Conservation (phyloP, 805 yeast genomes). For the Candida koratica region DNA sequence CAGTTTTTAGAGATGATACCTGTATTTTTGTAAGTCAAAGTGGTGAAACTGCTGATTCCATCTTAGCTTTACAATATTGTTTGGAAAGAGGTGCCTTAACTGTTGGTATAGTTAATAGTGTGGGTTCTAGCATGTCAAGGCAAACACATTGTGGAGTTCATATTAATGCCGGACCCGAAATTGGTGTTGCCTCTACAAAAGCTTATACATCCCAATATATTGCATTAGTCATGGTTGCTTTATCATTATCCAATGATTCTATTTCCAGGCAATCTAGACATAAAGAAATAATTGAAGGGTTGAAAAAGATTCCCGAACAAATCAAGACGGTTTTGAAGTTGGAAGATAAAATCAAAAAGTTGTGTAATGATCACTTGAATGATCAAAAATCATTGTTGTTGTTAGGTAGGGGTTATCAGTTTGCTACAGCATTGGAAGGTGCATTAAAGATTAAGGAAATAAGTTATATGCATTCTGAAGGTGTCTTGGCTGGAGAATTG, state of each 20-base stretch:
- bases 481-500: slow-evolving; percentile 97
- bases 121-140: slow-evolving; percentile 95
- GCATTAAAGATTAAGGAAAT: slow-evolving; percentile 97
- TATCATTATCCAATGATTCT: slow-evolving; percentile 90
- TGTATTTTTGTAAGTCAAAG: slow-evolving; percentile 97
- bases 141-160: slow-evolving; percentile 99
- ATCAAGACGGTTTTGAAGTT: slow-evolving; percentile 71
- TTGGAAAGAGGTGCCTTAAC: slow-evolving; percentile 95
- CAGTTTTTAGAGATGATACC: slow-evolving; percentile 98
- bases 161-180: slow-evolving; percentile 98
- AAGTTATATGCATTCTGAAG: slow-evolving; percentile 98
- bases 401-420: slow-evolving; percentile 96
- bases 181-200: slow-evolving; percentile 98
- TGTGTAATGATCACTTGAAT: slow-evolving; percentile 70
- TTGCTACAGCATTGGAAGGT: slow-evolving; percentile 96
- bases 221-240: slow-evolving; percentile 94
- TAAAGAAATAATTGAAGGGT: slow-evolving; percentile 78
- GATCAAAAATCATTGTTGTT: slow-evolving; percentile 82
- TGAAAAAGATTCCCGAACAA: slow-evolving; percentile 79
- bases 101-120: slow-evolving; percentile 95
- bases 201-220: slow-evolving; percentile 98
- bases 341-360: slow-evolving; percentile 66
- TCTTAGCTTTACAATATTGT: slow-evolving; percentile 92
- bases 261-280: slow-evolving; percentile 75
- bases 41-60: slow-evolving; percentile 98